Evolutionary conservation across 352 stramenopile genomes (phyloP), one percentile per base, ranked within the genome.

Genomic region (Pythium chondricola): DNA sequence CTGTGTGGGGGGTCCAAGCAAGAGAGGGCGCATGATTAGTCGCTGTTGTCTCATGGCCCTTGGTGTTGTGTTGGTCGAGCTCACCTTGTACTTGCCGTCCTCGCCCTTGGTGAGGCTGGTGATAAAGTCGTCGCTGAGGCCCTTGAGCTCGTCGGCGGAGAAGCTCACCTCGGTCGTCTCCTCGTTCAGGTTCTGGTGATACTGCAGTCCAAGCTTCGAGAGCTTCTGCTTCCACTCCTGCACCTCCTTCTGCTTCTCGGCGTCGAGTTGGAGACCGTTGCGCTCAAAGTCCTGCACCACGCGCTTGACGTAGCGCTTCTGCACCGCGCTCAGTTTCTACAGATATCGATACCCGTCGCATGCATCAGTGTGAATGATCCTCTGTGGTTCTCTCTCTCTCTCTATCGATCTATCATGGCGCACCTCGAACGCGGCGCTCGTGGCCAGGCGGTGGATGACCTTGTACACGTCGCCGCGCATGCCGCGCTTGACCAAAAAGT

Each of bases 391-490:
- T n/a, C n/a, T n/a, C n/a, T n/a, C n/a, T n/a, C 26, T 43, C n/a
- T n/a, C n/a, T n/a, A n/a, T n/a, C n/a, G n/a, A n/a, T n/a, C n/a
- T n/a, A n/a, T n/a, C 29, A 33, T 13, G 16, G 16, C 35, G 35
- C 57, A 81, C 73, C 68, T 74, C 57, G 29, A 73, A 80, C 35
- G 45, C 56, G 18, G 57, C 32, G 50, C 69, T 74, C 51, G 67
- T 67, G 17, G 72, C 71, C 30, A 93, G 67, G 26, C 67, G 58
- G 32, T 74, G 61, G 22, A 94, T 56, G 24, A 72, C 55, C 61
- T 85, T 83, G 66, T 95, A 95, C 45, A 96, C 83, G 56, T 92
- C 82, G 14, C 64, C 77, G 21, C 76, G 69, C 83, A 93, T 96
- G 36, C 80, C 72, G 21, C 83, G 67, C 63, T 81, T 59, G n/a